phyloP scores from a whole-genome alignment of 2,329 filamentous ascomycete species.

The Rhinocladiella similis region DNA sequence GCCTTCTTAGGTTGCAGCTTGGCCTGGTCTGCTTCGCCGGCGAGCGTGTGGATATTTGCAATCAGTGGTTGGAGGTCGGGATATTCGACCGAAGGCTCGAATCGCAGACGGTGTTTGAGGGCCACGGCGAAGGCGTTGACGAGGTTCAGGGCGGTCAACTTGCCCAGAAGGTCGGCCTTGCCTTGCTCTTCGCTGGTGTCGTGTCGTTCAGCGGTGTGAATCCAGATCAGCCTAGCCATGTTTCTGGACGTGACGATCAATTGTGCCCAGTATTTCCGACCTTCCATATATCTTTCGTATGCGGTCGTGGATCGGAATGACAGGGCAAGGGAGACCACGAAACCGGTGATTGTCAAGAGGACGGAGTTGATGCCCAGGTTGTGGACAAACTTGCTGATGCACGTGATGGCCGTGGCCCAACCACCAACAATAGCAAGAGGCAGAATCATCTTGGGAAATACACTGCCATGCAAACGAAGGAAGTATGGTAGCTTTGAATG shows the following conservation, averaged over 20 bases:
- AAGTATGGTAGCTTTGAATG: conserved; percentile 78
- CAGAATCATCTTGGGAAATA: conserved; percentile 72
- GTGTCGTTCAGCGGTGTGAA: conserved; percentile 67
- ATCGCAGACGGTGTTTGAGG: conserved; percentile 79
- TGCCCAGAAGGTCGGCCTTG: conserved; percentile 69
- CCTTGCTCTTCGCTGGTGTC: conserved; percentile 44
- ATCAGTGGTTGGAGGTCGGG: conserved; percentile 70
- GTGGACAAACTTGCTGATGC: conserved; percentile 51
- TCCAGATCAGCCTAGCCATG: conserved; percentile 73
- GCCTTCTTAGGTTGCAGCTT: conserved; percentile 42
- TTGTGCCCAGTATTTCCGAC: conserved; percentile 63
- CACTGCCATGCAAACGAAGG: conserved; percentile 72
- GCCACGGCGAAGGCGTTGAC: conserved; percentile 75
- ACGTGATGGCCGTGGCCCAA: conserved; percentile 68
- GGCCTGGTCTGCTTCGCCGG: conserved; percentile 55
- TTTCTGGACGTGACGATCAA: conserved; percentile 58
- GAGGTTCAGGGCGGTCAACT: conserved; percentile 73
- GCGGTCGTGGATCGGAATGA: conserved; percentile 76
- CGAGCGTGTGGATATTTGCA: conserved; percentile 73
- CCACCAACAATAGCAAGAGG: conserved; percentile 62
- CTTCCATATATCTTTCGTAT: conserved; percentile 69
- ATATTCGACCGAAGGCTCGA: conserved; percentile 78
- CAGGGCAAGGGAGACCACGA: conserved; percentile 75
- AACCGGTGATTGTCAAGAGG: conserved; percentile 74
- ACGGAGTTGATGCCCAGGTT: conserved; percentile 61